These are phyloP conservation scores for Neonothopanus nambi DNA, from an alignment of 1,284 basidiomycete species.

Conservation along the genomic window DNA sequence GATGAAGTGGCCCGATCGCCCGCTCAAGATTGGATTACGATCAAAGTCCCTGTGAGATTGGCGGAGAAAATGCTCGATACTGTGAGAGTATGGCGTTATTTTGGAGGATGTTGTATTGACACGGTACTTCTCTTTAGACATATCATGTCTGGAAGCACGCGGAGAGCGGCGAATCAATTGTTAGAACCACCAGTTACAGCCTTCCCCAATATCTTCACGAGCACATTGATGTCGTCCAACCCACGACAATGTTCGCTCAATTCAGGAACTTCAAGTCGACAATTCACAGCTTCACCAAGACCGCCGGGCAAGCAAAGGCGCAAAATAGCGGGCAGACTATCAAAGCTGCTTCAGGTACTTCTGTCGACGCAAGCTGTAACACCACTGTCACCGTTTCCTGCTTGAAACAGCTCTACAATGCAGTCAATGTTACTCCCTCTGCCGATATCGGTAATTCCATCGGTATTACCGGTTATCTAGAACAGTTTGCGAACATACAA, in stretches of 20 bases:
- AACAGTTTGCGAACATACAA: conserved; percentile 43
- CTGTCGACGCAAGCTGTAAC: conserved; percentile 17
- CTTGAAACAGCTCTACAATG: conserved; percentile 42
- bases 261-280: conserved; percentile 49
- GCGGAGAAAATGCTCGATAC: conserved; percentile 46
- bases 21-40: conserved; percentile 45
- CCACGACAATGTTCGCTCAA: conserved; percentile 71
- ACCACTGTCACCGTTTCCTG: conserved; percentile 39
- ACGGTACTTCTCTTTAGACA: conserved; percentile 16
- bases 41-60: conserved; percentile 44
- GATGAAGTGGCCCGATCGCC: conserved; percentile 32
- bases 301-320: conserved; percentile 12
- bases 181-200: conserved; percentile 45
- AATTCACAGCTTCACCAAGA: conserved; percentile 28
- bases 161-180: conserved; percentile 35
- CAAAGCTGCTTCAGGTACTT: background rate
- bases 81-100: conserved; percentile 27
- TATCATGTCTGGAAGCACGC: conserved; percentile 45
- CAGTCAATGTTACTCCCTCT: conserved; percentile 33
- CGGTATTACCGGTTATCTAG: conserved; percentile 42
- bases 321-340: conserved; percentile 33
- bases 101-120: background rate
- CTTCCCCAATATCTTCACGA: conserved; percentile 41
- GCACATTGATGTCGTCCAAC: conserved; percentile 73
- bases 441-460: conserved; percentile 35